Conservation (phyloP, 1,139 yeast genomes). For the Sugiyamaella pinicola region DNA sequence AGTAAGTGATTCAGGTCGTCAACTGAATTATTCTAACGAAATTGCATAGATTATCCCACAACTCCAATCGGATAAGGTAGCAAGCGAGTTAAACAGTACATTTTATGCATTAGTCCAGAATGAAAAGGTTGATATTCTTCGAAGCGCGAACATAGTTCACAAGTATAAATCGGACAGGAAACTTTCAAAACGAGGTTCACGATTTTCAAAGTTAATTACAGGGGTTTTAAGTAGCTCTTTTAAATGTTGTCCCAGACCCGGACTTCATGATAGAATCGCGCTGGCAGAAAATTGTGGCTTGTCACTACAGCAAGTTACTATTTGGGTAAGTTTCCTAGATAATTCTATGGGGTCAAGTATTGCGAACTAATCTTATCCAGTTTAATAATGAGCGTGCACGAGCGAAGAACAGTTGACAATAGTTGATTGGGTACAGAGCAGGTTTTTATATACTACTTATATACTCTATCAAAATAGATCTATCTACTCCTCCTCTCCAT, state of each 20-base stretch:
- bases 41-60: neutral
- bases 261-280: neutral
- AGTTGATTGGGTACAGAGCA: no score
- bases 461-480: neutral
- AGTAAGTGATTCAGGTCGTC: neutral
- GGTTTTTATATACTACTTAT: neutral
- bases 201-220: neutral
- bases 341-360: neutral
- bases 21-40: neutral
- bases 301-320: conserved; percentile 6
- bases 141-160: neutral
- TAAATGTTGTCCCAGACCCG: conserved; percentile 6
- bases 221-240: neutral
- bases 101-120: neutral
- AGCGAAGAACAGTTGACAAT: neutral
- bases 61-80: neutral
- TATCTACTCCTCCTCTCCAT: conserved; percentile 54
- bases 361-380: neutral
- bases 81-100: neutral
- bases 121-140: conserved; percentile 1
- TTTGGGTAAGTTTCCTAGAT: conserved; percentile 6
- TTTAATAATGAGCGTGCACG: conserved; percentile 11
- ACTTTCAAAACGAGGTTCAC: neutral
- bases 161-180: neutral
- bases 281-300: conserved; percentile 13